phyloP scores from a whole-genome alignment of 352 stramenopile species.

The Phytopythium delawarense region DNA sequence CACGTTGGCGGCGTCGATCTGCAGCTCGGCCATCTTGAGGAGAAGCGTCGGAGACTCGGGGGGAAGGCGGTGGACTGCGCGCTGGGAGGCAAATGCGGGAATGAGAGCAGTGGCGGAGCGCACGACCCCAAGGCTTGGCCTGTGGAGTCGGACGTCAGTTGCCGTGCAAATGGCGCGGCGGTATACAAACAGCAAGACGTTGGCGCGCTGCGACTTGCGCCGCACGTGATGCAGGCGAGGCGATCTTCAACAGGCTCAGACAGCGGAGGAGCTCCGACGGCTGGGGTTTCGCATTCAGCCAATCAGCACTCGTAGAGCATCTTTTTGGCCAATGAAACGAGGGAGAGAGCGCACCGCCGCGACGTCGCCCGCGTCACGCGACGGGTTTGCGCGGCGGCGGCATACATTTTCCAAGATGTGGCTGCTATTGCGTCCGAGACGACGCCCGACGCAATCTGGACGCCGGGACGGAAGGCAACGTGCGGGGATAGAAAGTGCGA shows the following conservation, averaged over 20 bases:
- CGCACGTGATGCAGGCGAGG: background rate
- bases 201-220: background rate
- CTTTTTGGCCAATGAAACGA: constrained; percentile 5
- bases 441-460: background rate
- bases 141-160: no score
- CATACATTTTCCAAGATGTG: constrained; percentile 2
- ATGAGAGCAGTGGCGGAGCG: background rate
- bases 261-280: background rate
- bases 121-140: no score
- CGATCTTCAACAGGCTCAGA: constrained; percentile 6
- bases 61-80: background rate
- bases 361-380: constrained; percentile 9
- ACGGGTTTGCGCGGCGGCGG: background rate
- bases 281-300: background rate
- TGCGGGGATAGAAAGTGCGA: constrained; percentile 4
- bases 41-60: background rate
- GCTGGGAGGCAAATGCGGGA: constrained; percentile 3
- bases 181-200: no score
- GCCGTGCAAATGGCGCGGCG: no score
- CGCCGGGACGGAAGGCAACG: background rate
- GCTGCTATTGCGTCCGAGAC: constrained; percentile 1
- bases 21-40: constrained; percentile 41
- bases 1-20: constrained; percentile 55
- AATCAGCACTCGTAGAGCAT: background rate
- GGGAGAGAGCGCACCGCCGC: background rate